phyloP scores from a whole-genome alignment of 1,284 basidiomycete species.

The Lentinus polychrous region DNA sequence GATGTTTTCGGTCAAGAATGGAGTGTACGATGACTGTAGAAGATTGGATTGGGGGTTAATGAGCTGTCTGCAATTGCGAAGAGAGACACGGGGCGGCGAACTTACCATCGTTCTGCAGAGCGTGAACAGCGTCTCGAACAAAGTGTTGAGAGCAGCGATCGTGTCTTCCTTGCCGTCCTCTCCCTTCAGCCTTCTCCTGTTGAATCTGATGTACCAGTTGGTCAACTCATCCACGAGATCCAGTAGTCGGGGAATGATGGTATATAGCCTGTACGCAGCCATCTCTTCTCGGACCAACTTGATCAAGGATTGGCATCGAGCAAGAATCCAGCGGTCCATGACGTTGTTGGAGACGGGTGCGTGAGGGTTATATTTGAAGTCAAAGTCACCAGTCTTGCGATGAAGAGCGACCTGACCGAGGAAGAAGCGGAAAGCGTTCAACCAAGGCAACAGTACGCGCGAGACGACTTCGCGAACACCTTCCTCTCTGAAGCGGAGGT shows the following conservation, averaged over 20 bases:
- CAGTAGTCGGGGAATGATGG: conserved; percentile 90
- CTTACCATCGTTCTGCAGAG: conserved; percentile 90
- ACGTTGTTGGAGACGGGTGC: conserved; percentile 87
- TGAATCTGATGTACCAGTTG: conserved; percentile 99
- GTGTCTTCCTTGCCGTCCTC: conserved; percentile 92
- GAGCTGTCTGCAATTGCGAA: too few species aligned
- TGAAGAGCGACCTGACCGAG: conserved; percentile 89
- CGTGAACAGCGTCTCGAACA: conserved; percentile 94
- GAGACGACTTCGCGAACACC: conserved; percentile 96
- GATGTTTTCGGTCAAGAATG: conserved; percentile 95
- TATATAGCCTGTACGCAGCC: conserved; percentile 97
- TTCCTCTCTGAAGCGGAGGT: conserved; percentile 95
- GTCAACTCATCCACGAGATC: conserved; percentile 95
- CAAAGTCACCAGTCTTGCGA: conserved; percentile 75
- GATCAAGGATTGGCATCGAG: conserved; percentile 95
- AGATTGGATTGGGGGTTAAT: background rate
- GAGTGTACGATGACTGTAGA: conserved; percentile 91
- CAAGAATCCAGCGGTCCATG: conserved; percentile 98
- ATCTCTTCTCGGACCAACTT: conserved; percentile 90
- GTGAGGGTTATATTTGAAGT: conserved; percentile 86
- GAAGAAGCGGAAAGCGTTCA: conserved; percentile 99
- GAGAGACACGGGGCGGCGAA: too few species aligned
- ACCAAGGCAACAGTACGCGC: conserved; percentile 95
- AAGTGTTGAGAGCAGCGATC: conserved; percentile 83
- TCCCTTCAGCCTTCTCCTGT: conserved; percentile 92